Base-by-base conservation (phyloP, 2,329 filamentous ascomycete genomes). In the Thelonectria blattea region DNA sequence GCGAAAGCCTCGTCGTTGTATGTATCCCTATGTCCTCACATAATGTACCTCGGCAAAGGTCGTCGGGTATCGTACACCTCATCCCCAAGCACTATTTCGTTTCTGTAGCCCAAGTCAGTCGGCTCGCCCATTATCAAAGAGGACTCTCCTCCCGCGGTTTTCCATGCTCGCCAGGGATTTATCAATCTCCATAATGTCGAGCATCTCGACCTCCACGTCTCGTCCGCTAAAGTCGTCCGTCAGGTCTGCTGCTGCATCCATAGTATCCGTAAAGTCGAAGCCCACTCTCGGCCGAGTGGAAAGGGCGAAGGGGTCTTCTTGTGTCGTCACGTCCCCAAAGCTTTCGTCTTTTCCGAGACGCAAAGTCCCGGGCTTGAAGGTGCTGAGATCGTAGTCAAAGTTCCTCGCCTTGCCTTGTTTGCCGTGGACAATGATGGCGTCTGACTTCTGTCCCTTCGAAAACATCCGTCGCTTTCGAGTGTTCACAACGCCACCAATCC, bases 171-270 rank as follows among this genome's bases (percentile, higher is more conserved):
- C 81, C 53, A 89, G 73, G 50, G 82, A 83, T 60, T 84, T 81
- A 65, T 89, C 87, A 68, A 89, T 87, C 65, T 86, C 85, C 80
- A 88, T 84, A 46, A 89, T 86, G 70, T 88, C 86, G 65, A 89
- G 77, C 79, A 88, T 83, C 73, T 88, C 85, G 30, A 80, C 79
- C 69, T 88, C 85, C 12, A 87, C 78, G 57, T 87, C 80, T 32
- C 85, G 76, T 24, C 78, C 76, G 20, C 77, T 79, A n/a, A 81
- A 76, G 52, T 84, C 81, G 34, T 81, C 79, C 20, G 76, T 76
- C 7, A 76, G 73, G 58, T 87, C 84, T 3, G 85, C 85, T 2
- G 85, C 85, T 2, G 77, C 80, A 50, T 76, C 79, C 32, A 88
- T 70, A 17, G 78, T 82, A 45, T 81, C 79, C 39, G 79, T 78